A percentile compares a stretch with the other conserved stretches of the same genome.
These are phyloP conservation scores for Penicillium alfredii DNA, from an alignment of 495 filamentous ascomycete genomes.

Conservation along the genomic window DNA sequence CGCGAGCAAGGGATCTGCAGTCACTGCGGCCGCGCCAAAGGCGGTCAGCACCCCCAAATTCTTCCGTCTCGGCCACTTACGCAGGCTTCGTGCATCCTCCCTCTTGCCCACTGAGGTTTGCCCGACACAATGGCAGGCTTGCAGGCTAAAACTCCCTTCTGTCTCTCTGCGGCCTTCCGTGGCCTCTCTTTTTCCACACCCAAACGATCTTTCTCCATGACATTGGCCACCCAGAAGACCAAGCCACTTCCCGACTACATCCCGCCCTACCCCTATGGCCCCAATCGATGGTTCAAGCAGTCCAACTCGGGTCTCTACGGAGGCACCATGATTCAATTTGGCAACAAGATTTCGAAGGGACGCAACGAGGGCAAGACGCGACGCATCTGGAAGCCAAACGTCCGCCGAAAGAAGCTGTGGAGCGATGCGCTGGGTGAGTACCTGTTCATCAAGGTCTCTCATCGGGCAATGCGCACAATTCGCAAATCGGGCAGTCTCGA, in stretches of 20 bases:
- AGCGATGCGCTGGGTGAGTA: slow-evolving; percentile 57
- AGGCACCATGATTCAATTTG: slow-evolving; percentile 69
- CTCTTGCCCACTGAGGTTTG: slow-evolving; percentile 4
- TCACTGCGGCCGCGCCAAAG: slow-evolving; percentile 26
- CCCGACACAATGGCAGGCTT: slow-evolving; percentile 29
- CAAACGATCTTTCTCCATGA: slow-evolving; percentile 41
- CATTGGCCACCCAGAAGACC: slow-evolving; percentile 28
- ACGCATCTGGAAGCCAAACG: slow-evolving; percentile 82
- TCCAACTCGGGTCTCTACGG: slow-evolving; percentile 84
- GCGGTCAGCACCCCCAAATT: slow-evolving; percentile 42
- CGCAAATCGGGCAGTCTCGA: slow-evolving; percentile 84
- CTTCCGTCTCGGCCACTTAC: slow-evolving; percentile 19
- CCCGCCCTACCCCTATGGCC: slow-evolving; percentile 82
- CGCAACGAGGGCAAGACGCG: slow-evolving; percentile 76
- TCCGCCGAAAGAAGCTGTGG: slow-evolving; percentile 70
- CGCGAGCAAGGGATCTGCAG: slow-evolving; percentile 32
- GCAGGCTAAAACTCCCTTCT: slow-evolving; percentile 28
- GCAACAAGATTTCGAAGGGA: slow-evolving; percentile 77
- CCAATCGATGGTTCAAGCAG: slow-evolving; percentile 76
- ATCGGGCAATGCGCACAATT: slow-evolving; percentile 75
- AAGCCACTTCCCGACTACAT: slow-evolving; percentile 38
- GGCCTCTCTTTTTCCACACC: slow-evolving; percentile 35
- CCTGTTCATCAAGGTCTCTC: slow-evolving; percentile 68
- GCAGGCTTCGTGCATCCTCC: not conserved
- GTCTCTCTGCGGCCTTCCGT: slow-evolving; percentile 38